Base-by-base conservation (phyloP, 495 filamentous ascomycete species). In the Hypoxylon rickii region DNA sequence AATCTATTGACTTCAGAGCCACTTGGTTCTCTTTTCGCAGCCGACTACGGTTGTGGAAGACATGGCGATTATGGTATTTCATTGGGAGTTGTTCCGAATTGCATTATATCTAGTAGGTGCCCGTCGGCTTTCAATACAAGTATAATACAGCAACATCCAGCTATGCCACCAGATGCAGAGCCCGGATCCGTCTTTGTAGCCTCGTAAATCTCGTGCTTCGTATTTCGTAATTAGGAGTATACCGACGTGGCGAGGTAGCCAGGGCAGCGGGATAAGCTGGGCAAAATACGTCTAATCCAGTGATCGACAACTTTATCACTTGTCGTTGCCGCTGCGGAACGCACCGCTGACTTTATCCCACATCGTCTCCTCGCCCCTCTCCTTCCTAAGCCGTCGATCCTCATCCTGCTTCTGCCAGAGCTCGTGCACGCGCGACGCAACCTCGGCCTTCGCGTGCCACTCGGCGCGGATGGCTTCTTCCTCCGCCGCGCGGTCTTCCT, bases 401-500 rank as follows among this genome's bases (percentile, higher is more conserved):
- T 81, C 75, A 0, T 79, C 80, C 61, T 87, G 79, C 48, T 79
- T 69, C 60, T 82, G 70, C 68, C 83, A 80, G 22, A 87, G 71
- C 3, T 74, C 73, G 16, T 74, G 70, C 19, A 88, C 73, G 55
- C 76, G 71, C 26, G 76, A 60, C 18, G 75, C 78, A 55, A 86
- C 77, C 34, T 83, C 64, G 15, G 77, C 75, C 77, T 83, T 77
- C 33, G 83, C 82, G 51, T 78, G 76, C 38, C 82, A 65, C 49
- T 89, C 83, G 16, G 81, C 82, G 55, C 79, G 72, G 46, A 88
- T 73, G 7, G 86, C 80, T 61, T 79, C 73, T 50, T 87, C 84
- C 61, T 90, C 87, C 20, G 89, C 67, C 44, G 83, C 81, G 16
- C 86, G 73, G 55, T 90, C 85, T 43, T 80, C 76, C 2, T 83